Base-by-base conservation (phyloP, 2,329 filamentous ascomycete species). In the Pseudogymnoascus sp. region DNA sequence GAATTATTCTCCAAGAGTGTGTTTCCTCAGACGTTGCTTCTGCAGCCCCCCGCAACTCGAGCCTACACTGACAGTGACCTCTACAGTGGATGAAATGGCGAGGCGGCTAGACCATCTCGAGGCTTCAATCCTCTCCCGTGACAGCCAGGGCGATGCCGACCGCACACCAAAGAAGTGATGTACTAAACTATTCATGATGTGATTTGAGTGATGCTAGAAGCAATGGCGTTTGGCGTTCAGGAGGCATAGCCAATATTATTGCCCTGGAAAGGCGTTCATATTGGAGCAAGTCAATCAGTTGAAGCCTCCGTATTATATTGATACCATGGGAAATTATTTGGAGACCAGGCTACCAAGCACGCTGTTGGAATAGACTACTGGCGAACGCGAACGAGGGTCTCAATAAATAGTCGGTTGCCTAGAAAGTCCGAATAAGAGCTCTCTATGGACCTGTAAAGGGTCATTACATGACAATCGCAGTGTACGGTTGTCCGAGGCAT, bases 1-100 rank as follows among this genome's bases (percentile, higher is more conserved):
- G 92, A 96, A 75, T 87, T 97, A 63, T 90, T 96, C 69, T 84
- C 88, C 37, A 96, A 96, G 77, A 90, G 92, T 96, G 35, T 36
- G 36, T 61, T 37, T 52, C 37, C 21, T 33, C 8, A 15, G 60
- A 13, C 27, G 15, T 27, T 27, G 29, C 13, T 29, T 29, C 15
- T 21, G 15, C 31, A 31, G 21, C 42, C 62, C 60, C 35, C 52
- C 33, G 62, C 67, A 59, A 65, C 42, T 10, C 6, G 15, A 10
- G 48, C 25, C 8, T n/a, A 36, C 39, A 27, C 64, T 37, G 60
- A 64, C 21, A 60, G 9, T 15, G 7, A 29, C 21, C n/a, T 60
- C 45, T 12, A 27, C 64, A 96, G 92, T 97, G 89, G 92, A 96
- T 71, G 92, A 96, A 66, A 96, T 97, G 92, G 89, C 90, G 12